Evolutionary conservation across 805 yeast genomes (phyloP).

Genomic region (Peterozyma toletana): DNA sequence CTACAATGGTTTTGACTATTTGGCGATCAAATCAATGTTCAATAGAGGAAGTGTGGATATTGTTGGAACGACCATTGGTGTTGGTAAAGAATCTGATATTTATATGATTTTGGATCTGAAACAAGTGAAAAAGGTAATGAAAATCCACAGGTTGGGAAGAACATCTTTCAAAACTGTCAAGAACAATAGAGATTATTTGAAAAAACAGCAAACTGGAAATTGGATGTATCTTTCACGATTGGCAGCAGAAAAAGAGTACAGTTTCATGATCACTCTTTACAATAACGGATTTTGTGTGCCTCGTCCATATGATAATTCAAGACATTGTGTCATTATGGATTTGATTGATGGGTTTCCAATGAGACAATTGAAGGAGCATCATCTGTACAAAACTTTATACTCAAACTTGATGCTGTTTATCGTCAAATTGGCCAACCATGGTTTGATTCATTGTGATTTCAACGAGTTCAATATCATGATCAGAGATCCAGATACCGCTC

Average conservation of each 20-base stretch:
- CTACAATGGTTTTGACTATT: constrained; percentile 84
- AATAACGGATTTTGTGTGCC: constrained; percentile 83
- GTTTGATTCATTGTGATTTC: constrained; percentile 94
- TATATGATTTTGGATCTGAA: constrained; percentile 67
- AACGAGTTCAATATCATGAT: constrained; percentile 95
- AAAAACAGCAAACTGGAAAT: constrained; percentile 60
- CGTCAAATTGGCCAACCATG: constrained; percentile 76
- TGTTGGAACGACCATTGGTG: constrained; percentile 85
- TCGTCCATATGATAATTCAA: constrained; percentile 76
- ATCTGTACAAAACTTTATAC: constrained; percentile 64
- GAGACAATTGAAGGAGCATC: constrained; percentile 72
- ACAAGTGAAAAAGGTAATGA: constrained; percentile 63
- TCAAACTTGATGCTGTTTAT: constrained; percentile 82
- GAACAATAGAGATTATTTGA: constrained; percentile 87
- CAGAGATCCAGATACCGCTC: constrained; percentile 47
- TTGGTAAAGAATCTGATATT: constrained; percentile 96
- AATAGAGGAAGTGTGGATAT: constrained; percentile 68
- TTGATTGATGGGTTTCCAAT: constrained; percentile 84
- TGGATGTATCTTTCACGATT: constrained; percentile 91
- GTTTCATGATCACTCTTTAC: constrained; percentile 74
- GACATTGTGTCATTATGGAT: constrained; percentile 93
- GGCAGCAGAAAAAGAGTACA: constrained; percentile 90
- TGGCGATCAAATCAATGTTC: constrained; percentile 81
- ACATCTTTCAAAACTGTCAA: constrained; percentile 89
- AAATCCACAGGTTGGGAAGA: constrained; percentile 90